These are phyloP conservation scores for Marasmius oreades DNA, from an alignment of 1,284 basidiomycete genomes.

Conservation along the genomic window DNA sequence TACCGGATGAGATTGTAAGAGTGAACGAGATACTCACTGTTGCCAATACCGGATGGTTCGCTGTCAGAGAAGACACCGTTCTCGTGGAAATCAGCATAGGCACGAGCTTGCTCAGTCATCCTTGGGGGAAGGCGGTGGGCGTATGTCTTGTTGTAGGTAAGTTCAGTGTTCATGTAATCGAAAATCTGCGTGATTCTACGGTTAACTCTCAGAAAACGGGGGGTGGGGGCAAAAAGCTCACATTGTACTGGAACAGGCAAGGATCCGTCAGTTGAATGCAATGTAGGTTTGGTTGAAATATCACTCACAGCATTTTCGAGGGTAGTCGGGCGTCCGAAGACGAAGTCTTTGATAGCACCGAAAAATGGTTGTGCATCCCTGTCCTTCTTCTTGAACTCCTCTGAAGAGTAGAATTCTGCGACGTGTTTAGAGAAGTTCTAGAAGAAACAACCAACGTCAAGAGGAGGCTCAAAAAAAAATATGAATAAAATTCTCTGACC, in stretches of 20 bases:
- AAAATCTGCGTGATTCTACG: constrained; percentile 45
- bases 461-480: not conserved
- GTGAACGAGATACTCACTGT: constrained; percentile 45
- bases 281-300: not conserved
- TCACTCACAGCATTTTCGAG: constrained; percentile 69
- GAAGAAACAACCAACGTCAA: not conserved
- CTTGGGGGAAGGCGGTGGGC: constrained; percentile 69
- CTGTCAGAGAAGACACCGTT: constrained; percentile 68
- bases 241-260: constrained; percentile 53
- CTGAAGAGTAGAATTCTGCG: constrained; percentile 51
- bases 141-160: constrained; percentile 77
- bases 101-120: constrained; percentile 64
- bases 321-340: constrained; percentile 64
- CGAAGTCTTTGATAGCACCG: constrained; percentile 55
- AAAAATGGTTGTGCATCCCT: constrained; percentile 64
- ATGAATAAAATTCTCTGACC: constrained; percentile 34
- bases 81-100: constrained; percentile 77
- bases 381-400: constrained; percentile 59
- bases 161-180: constrained; percentile 74
- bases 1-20: not conserved
- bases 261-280: not conserved
- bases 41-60: constrained; percentile 64
- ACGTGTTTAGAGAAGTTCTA: constrained; percentile 66
- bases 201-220: not conserved
- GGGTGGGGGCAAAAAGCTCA: constrained; percentile 30